Evolutionary conservation across 164 flowering plant genomes (phyloP).

Genomic region (Sedum album): DNA sequence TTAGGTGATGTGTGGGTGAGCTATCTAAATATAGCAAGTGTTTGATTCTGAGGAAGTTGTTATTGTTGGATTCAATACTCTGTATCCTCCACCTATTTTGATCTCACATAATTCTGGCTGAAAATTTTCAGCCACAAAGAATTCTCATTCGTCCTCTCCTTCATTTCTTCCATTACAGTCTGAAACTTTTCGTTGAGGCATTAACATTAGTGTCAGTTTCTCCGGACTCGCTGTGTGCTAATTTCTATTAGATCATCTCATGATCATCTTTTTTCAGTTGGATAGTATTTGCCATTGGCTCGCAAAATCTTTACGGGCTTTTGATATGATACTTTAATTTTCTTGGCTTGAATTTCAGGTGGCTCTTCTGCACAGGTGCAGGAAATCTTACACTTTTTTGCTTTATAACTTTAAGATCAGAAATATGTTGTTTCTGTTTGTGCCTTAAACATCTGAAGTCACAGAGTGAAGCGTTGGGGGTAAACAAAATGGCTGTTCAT

Average conservation of each 20-base stretch:
- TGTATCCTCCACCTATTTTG: slow-evolving; percentile 5
- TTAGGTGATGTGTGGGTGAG: slow-evolving; percentile 8
- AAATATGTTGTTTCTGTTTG: background rate
- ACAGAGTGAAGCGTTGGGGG: background rate
- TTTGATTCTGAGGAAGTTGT: slow-evolving; percentile 3
- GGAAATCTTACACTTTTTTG: background rate
- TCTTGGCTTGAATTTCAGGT: background rate
- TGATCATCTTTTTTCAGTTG: background rate
- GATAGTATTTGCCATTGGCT: background rate
- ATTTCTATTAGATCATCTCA: background rate
- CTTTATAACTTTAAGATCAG: background rate
- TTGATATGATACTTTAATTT: background rate
- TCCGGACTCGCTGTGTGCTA: background rate
- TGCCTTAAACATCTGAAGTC: background rate
- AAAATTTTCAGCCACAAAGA: background rate
- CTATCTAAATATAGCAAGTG: slow-evolving; percentile 3
- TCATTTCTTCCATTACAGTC: background rate
- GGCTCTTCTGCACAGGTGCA: too few species aligned
- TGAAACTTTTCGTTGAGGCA: background rate
- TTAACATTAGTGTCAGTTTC: slow-evolving; percentile 3
- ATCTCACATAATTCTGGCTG: background rate
- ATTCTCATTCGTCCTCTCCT: background rate
- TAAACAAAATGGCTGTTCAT: slow-evolving; percentile 2
- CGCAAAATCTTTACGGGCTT: too few species aligned
- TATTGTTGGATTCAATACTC: slow-evolving; percentile 3